A percentile compares a stretch with the other conserved stretches of the same genome.
Evolutionary conservation across 306 rosid species (phyloP).

Genomic region (Prosopis cineraria): DNA sequence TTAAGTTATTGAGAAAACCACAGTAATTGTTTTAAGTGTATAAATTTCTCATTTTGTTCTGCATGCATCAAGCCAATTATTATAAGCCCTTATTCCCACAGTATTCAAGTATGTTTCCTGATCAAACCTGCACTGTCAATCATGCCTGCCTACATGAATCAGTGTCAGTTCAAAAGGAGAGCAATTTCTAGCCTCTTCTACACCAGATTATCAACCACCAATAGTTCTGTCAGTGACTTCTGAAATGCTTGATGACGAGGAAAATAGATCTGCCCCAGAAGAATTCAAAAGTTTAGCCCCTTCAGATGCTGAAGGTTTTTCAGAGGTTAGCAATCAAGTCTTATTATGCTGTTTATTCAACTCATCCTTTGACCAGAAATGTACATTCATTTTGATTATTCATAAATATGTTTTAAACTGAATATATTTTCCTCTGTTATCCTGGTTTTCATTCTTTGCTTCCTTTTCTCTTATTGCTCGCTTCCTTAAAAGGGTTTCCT

Average conservation of each 20-base stretch:
- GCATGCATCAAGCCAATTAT: slow-evolving; percentile 7
- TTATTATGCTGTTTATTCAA: slow-evolving; percentile 16
- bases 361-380: slow-evolving; percentile 5
- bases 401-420: background rate
- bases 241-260: slow-evolving; percentile 75
- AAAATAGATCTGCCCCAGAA: slow-evolving; percentile 45
- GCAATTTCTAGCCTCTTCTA: slow-evolving; percentile 66
- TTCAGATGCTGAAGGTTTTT: slow-evolving; percentile 58
- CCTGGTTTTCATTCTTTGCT: slow-evolving; percentile 3
- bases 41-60: slow-evolving; percentile 10
- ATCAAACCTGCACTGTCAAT: slow-evolving; percentile 14
- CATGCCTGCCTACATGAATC: slow-evolving; percentile 40
- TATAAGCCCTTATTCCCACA: slow-evolving; percentile 29
- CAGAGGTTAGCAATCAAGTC: slow-evolving; percentile 64
- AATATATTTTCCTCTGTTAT: background rate
- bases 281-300: slow-evolving; percentile 51
- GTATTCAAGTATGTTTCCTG: slow-evolving; percentile 13
- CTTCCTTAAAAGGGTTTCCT: background rate
- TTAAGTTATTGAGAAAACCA: slow-evolving; percentile 29
- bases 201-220: slow-evolving; percentile 79
- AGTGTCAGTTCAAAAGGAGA: slow-evolving; percentile 72
- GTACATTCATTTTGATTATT: background rate
- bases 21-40: slow-evolving; percentile 21
- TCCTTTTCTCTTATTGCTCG: slow-evolving; percentile 4
- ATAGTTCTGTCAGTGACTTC: slow-evolving; percentile 64